Base-by-base conservation (phyloP, 768 basidiomycete species). In the Hirschioporus abietinus region DNA sequence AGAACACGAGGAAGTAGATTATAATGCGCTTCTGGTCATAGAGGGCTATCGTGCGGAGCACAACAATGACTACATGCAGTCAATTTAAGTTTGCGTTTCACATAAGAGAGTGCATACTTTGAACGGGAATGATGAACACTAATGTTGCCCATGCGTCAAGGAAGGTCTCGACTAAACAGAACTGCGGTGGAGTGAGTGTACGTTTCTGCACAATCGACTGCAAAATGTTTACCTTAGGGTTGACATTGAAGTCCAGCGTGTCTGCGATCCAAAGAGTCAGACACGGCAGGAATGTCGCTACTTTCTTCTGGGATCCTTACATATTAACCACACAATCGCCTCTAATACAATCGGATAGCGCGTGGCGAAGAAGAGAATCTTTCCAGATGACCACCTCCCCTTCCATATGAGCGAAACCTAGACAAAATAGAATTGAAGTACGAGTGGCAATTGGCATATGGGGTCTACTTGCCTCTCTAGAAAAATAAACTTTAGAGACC, bases 281-380 rank as follows among this genome's bases (percentile, higher is more conserved):
- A 61, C 12, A 15, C 60, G 18, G 20, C 25, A 61, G 23, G 17
- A 24, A 26, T n/a, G 9, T 4, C 58, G 58, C 7, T n/a, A 61
- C 30, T 61, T 3, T 61, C 23, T 61, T 52, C 20, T 5, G 12
- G 42, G 3, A 20, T 15, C 10, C 60, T 61, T 23, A 61, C 60
- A 61, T 15, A 61, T 23, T 34, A 25, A 17, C 60, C 60, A 34
- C 23, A 61, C 24, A 61, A 61, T 61, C 15, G 60, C 30, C 60
- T 61, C 30, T 24, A 61, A 34, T 25, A 61, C 25, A 61, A 61
- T 25, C 10, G 60, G 60, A 24, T 61, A 61, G 15, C 60, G 60
- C 15, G 25, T 61, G 60, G 60, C 60, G 17, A 61, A 34, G 60
- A 25, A 61, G 3, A 61, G 60, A 34, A 61, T 18, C 60, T 61